Base-by-base conservation (phyloP, 305 asterid genomes). In the Withania somnifera region DNA sequence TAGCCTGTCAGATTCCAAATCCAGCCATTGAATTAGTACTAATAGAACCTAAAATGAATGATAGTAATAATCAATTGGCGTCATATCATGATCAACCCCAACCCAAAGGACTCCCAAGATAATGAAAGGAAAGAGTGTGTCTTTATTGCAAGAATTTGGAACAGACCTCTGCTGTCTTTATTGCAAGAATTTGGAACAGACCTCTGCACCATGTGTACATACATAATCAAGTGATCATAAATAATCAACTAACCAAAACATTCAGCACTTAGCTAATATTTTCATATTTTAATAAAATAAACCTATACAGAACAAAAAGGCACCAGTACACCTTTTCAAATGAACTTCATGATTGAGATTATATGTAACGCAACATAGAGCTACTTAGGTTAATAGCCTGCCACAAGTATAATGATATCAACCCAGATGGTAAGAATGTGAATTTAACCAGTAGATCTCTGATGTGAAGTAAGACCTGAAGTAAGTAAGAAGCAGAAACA, bases 1-100 rank as follows among this genome's bases (percentile, higher is more conserved):
- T 88, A 67, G 97, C 95, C 99, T 97, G 91, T 64, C 56, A 76
- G 26, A 82, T 34, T 52, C 87, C 60, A 78, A 30, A 84, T 58
- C 69, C 78, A 83, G 30, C 54, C 40, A 51, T 42, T 32, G 24
- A 56, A 56, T 58, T 75, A 75, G 63, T 28, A 50, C 61, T 50
- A 73, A 73, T 42, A 4, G 36, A 26, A n/a, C 61, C 17, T 24
- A 73, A 26, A 15, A 24, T 45, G 24, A 47, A 7, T 73, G 28
- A 47, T 14, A 45, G 2, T 24, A 45, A 45, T 24, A 45, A 73
- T n/a, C 6, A 10, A 73, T 47, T 26, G 0, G 26, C 24, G 20
- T 26, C 26, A 47, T 45, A 47, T 73, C 78, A 71, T 42, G 78
- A 69, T 22, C 24, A 4, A 71, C 22, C 38, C 24, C 78, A 71